Percentiles rank a stretch among this genome's conserved stretches.
phyloP scores from a whole-genome alignment of 768 basidiomycete genomes.

The Sporobolomyces pararoseus region DNA sequence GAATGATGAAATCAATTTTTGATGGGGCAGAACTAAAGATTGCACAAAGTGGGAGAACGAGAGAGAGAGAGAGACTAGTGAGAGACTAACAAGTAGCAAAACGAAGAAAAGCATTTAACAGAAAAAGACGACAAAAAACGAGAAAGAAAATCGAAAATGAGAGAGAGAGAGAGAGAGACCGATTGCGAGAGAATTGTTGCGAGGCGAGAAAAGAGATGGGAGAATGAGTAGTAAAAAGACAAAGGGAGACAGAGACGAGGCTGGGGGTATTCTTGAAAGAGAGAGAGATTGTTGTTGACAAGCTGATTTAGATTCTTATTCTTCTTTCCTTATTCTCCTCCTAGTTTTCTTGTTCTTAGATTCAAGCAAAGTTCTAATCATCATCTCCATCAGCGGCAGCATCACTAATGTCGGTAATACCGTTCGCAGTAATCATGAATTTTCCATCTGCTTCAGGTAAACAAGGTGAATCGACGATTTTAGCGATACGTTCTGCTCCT shows the following conservation, averaged over 20 bases:
- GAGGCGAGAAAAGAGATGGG: too few relatives aligned
- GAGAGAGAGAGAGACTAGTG: background rate
- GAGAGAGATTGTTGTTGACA: too few relatives aligned
- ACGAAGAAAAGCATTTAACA: background rate
- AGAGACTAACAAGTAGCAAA: background rate
- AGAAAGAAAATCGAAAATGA: background rate
- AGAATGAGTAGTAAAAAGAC: too few relatives aligned
- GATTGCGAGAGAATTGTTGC: too few relatives aligned
- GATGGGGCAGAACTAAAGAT: too few relatives aligned
- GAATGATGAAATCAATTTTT: too few relatives aligned
- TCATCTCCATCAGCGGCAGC: background rate
- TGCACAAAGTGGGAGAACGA: too few relatives aligned
- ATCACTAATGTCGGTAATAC: slow-evolving; percentile 32
- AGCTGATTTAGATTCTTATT: too few relatives aligned
- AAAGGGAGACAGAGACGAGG: too few relatives aligned
- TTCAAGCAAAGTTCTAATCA: background rate
- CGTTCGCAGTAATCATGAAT: slow-evolving; percentile 59
- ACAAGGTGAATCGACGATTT: slow-evolving; percentile 97
- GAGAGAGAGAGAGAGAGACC: background rate
- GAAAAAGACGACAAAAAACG: background rate
- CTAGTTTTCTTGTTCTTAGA: too few relatives aligned
- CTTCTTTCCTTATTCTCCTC: background rate
- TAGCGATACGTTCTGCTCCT: slow-evolving; percentile 86
- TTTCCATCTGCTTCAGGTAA: slow-evolving; percentile 92
- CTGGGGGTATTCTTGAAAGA: too few relatives aligned